Evolutionary conservation across 345 rosid genomes (phyloP), one percentile per base, ranked within the genome.

Genomic region (Cochlearia excelsa): DNA sequence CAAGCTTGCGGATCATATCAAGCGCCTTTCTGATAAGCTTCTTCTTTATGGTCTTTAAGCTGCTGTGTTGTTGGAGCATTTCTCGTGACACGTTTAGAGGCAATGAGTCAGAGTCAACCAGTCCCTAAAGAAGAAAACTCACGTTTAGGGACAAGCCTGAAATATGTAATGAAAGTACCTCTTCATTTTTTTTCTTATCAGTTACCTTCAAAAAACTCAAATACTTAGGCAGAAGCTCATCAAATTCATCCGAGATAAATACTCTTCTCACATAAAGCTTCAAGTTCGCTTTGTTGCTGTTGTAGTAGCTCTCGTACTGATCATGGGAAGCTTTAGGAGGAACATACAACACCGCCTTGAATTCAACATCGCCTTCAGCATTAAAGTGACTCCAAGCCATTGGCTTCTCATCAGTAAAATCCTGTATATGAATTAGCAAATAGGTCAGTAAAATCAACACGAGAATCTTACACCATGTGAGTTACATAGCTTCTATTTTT

Each of bases 351-450:
- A 89, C 80, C 57, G 97, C 88, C 79, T 93, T 87, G 79, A 93
- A 93, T 66, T 93, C 97, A 46, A 93, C 95, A 77, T 93, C 97
- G 41, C 99, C 97, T 75, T 93, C 99, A 30, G 99, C 97, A 34
- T 74, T 82, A 48, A 93, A 93, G 70, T 89, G 99, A 68, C 95
- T 89, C 99, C 95, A 89, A 47, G 87, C 72, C 70, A 89, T 47
- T 57, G 97, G 99, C 76, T 87, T 87, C 70, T 89, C 97, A 3
- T 82, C 88, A 39, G 84, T 47, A 53, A 93, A 85, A 65, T 89
- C 99, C 99, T 89, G 84, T 37, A 37, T 34, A 34, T 7, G 63
- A 54, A 16, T 16, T 3, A 60, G 29, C 35, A 71, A 66, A 57
- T 65, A 5, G 46, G 40, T 52, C 44, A 73, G 61, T 42, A 41